Conservation (phyloP, 192 early-diverging fungal species). For the Podila epigama region DNA sequence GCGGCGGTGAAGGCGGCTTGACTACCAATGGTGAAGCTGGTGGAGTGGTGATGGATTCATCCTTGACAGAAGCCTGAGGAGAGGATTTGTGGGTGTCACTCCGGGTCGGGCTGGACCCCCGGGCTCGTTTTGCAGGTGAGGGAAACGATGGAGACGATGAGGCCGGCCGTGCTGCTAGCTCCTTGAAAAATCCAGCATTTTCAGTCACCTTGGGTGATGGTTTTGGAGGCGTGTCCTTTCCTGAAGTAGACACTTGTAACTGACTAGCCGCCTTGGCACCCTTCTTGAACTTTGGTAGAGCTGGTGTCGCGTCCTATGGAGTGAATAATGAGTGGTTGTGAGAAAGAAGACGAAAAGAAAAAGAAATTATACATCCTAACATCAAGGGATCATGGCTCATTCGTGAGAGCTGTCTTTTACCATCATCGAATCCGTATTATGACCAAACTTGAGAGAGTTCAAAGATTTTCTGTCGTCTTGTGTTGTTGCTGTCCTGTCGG, state of each 20-base stretch:
- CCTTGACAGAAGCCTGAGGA: background rate
- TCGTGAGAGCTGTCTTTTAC: too few species aligned
- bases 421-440: too few species aligned
- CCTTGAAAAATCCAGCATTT: background rate
- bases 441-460: too few species aligned
- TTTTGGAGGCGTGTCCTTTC: background rate
- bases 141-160: background rate
- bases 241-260: background rate
- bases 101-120: background rate
- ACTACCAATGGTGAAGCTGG: too few species aligned
- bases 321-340: background rate
- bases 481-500: background rate
- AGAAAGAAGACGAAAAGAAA: background rate
- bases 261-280: background rate
- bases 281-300: slow-evolving; percentile 3
- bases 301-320: background rate
- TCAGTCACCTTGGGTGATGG: background rate
- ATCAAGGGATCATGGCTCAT: too few species aligned
- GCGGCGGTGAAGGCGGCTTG: too few species aligned
- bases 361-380: too few species aligned
- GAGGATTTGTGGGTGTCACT: background rate
- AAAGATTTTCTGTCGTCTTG: background rate
- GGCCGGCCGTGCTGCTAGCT: background rate
- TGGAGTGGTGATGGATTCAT: too few species aligned
- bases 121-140: background rate